Base-by-base conservation (phyloP, 2,329 filamentous ascomycete genomes). In the Ambrosiella xylebori region DNA sequence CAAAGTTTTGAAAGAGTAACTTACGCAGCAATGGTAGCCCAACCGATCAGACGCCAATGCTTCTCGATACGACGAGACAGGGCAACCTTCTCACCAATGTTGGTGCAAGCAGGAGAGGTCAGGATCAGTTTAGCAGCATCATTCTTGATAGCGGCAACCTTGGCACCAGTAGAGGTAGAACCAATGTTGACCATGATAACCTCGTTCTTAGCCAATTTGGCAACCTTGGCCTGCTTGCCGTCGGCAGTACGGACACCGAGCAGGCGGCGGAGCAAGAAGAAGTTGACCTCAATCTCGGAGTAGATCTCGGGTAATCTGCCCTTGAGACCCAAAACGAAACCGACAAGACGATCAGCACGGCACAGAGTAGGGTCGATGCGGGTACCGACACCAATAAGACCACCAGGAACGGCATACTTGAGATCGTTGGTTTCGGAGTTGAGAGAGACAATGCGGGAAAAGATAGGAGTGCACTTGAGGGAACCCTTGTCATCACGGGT, bases 151-250 rank as follows among this genome's bases (percentile, higher is more conserved):
- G 88, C 91, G 60, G 93, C 81, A 57, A 98, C 88, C 81, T 97
- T 98, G 64, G 93, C 93, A 72, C 93, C 93, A 12, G 91, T 96
- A 52, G 93, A 94, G 8, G 91, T 97, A 41, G 88, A 95, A 62
- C 93, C 93, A 69, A 98, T 98, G 78, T 98, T 98, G 64, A 98
- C 93, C 93, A 98, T 97, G 73, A 98, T 85, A 67, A 97, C 89
- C 73, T 98, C 93, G 74, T 95, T 96, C 83, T 97, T 98, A 59
- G 89, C 78, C 64, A 98, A 79, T 77, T 98, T 98, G 66, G 90
- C 89, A 64, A 98, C 93, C 84, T 98, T 98, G 68, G 91, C 91
- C 74, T 97, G 93, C 79, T 98, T 98, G 70, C 93, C 93, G 65
- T 98, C 93, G 62, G 91, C 89, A 52, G 93, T 95, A 76, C 94